Percentiles rank a stretch among this genome's conserved stretches.
Conservation (phyloP, 1,139 yeast species). For the Cylindricascospora bacillispora region DNA sequence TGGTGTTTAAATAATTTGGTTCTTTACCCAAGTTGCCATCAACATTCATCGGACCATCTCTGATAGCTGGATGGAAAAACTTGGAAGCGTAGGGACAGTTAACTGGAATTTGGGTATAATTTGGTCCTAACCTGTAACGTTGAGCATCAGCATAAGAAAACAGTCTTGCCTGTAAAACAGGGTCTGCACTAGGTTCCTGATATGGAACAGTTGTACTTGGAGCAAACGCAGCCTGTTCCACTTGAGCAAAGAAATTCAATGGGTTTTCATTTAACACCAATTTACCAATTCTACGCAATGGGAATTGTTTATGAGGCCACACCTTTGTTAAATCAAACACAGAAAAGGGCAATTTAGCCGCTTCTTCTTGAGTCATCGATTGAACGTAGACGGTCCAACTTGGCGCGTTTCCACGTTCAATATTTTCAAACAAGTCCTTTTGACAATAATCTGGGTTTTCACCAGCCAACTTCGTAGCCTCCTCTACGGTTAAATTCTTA, state of each 20-base stretch:
- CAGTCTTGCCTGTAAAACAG: slow-evolving; percentile 45
- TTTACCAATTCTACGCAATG: slow-evolving; percentile 46
- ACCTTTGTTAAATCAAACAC: slow-evolving; percentile 57
- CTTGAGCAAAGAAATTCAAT: slow-evolving; percentile 43
- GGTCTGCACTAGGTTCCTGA: slow-evolving; percentile 48
- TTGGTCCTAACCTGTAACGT: slow-evolving; percentile 48
- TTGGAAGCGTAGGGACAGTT: slow-evolving; percentile 44
- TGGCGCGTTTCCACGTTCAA: slow-evolving; percentile 47
- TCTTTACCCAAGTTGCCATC: slow-evolving; percentile 74
- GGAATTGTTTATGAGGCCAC: slow-evolving; percentile 48
- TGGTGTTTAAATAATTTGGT: slow-evolving; percentile 70
- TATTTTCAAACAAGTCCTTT: slow-evolving; percentile 49
- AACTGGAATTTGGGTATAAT: slow-evolving; percentile 57
- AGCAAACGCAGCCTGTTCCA: slow-evolving; percentile 48
- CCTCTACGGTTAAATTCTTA: slow-evolving; percentile 41
- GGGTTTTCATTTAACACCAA: slow-evolving; percentile 44
- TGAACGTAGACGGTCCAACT: slow-evolving; percentile 56
- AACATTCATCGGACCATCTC: slow-evolving; percentile 82
- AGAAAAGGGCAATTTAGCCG: slow-evolving; percentile 47
- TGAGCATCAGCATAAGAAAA: slow-evolving; percentile 51
- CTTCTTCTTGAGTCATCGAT: slow-evolving; percentile 56
- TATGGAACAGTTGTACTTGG: slow-evolving; percentile 50
- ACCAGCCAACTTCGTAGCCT: slow-evolving; percentile 46
- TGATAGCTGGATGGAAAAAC: slow-evolving; percentile 51
- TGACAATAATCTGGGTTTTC: slow-evolving; percentile 54